These are phyloP conservation scores for Curvularia lunata DNA, from an alignment of 2,329 filamentous ascomycete species.

Conservation along the genomic window DNA sequence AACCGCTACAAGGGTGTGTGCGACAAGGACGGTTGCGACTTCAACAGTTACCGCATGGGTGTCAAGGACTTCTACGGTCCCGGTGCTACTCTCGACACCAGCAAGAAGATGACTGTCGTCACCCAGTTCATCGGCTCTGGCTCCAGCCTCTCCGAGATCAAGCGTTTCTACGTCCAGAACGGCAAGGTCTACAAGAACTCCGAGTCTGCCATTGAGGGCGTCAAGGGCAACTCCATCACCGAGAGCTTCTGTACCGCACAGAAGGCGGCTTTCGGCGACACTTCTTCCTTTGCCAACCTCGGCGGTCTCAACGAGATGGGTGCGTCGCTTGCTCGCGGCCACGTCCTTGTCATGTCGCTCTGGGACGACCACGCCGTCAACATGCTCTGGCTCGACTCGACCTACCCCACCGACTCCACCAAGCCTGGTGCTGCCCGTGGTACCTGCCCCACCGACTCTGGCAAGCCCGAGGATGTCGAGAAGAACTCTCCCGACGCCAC, in stretches of 20 bases:
- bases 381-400: conserved; percentile 78
- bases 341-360: conserved; percentile 69
- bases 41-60: conserved; percentile 66
- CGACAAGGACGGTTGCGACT: conserved; percentile 74
- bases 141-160: conserved; percentile 55
- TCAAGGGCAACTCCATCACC: conserved; percentile 62
- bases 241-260: conserved; percentile 63
- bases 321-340: conserved; percentile 61
- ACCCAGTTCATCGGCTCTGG: conserved; percentile 58
- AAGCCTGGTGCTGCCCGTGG: conserved; percentile 47
- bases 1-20: conserved; percentile 68
- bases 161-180: conserved; percentile 59
- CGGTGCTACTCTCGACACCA: conserved; percentile 55
- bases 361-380: conserved; percentile 70
- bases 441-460: conserved; percentile 47
- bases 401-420: conserved; percentile 59
- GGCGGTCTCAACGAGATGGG: conserved; percentile 65
- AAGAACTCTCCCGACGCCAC: conserved; percentile 41
- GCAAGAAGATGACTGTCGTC: conserved; percentile 56
- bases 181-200: conserved; percentile 58
- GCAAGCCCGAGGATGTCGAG: conserved; percentile 48
- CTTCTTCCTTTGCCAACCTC: conserved; percentile 58
- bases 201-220: conserved; percentile 53
- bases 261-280: conserved; percentile 63
- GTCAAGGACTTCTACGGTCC: conserved; percentile 68